These are phyloP conservation scores for Bassia scoparia DNA, from an alignment of 148 eudicot genomes.

Conservation along the genomic window DNA sequence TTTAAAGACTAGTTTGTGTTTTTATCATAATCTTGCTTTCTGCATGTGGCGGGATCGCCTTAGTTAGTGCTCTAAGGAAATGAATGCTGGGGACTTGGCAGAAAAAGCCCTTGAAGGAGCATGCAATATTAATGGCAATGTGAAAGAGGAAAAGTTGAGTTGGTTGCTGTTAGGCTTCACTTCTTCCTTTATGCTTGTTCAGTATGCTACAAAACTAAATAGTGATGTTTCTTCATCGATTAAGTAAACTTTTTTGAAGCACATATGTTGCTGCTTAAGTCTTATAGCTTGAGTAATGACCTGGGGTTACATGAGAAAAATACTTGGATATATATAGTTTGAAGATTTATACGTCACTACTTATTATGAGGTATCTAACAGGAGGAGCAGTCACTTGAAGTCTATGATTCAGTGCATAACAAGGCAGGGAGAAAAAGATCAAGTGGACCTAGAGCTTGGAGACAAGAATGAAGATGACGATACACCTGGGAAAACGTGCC, in stretches of 20 bases:
- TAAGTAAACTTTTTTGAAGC: neutral
- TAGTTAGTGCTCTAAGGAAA: conserved; percentile 71
- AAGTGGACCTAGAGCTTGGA: conserved; percentile 38
- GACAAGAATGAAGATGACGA: conserved; percentile 52
- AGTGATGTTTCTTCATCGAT: neutral
- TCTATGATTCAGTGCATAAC: conserved; percentile 27
- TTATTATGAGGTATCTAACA: conserved; percentile 35
- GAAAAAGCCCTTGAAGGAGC: conserved; percentile 42
- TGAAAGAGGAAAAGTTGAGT: conserved; percentile 39
- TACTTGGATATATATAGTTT: conserved; percentile 1
- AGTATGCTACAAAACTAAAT: neutral
- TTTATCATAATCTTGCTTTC: conserved; percentile 11
- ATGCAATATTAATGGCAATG: conserved; percentile 40
- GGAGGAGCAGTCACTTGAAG: conserved; percentile 51
- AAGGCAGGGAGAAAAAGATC: conserved; percentile 63
- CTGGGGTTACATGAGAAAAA: neutral
- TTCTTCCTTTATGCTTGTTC: neutral
- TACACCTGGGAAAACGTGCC: conserved; percentile 65
- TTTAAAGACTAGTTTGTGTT: neutral
- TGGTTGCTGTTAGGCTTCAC: conserved; percentile 39
- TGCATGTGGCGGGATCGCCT: conserved; percentile 92
- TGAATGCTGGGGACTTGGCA: conserved; percentile 56
- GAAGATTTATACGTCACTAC: neutral
- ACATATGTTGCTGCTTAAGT: neutral
- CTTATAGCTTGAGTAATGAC: neutral